Base-by-base conservation (phyloP, 106 monocot species). In the Narthecium ossifragum region DNA sequence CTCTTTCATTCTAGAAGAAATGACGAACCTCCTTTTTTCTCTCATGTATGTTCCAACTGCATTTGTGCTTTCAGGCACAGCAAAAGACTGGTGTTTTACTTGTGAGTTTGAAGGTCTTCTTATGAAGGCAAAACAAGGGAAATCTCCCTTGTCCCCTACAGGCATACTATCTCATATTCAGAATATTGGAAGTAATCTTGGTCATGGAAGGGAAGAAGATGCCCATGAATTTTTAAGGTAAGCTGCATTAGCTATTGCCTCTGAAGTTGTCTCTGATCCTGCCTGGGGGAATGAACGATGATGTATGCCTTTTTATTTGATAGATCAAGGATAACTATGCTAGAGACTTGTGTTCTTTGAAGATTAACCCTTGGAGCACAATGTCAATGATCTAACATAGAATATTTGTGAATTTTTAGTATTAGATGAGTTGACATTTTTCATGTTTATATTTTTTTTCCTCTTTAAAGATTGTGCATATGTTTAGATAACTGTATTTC, bases 171-270 rank as follows among this genome's bases (percentile, higher is more conserved):
- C 85, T 49, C 80, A 80, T 38, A 57, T 94, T 51, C 51, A 76
- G 21, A 76, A 73, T 24, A 73, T 85, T 70, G 80, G 90, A 39
- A 70, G 80, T 53, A 77, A 70, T 59, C 81, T 98, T 76, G 78
- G 84, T 28, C 75, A 69, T 51, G 90, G 96, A 21, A 80, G 67
- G 55, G 71, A 98, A 79, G 96, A 98, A 79, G 96, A 98, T 84
- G 96, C 96, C 18, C 96, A 98, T 77, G 96, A 98, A 69, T 98
- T 98, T 71, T 69, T 98, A 62, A 90, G 90, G 96, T 90, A 47
- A 31, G 29, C 21, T n/a, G n/a, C n/a, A n/a, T n/a, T n/a, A n/a
- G n/a, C n/a, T n/a, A n/a, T n/a, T n/a, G n/a, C n/a, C n/a, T n/a
- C n/a, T n/a, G n/a, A n/a, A n/a, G n/a, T n/a, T n/a, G n/a, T n/a